phyloP scores from a whole-genome alignment of 805 yeast genomes.

The Candida ponderosae region DNA sequence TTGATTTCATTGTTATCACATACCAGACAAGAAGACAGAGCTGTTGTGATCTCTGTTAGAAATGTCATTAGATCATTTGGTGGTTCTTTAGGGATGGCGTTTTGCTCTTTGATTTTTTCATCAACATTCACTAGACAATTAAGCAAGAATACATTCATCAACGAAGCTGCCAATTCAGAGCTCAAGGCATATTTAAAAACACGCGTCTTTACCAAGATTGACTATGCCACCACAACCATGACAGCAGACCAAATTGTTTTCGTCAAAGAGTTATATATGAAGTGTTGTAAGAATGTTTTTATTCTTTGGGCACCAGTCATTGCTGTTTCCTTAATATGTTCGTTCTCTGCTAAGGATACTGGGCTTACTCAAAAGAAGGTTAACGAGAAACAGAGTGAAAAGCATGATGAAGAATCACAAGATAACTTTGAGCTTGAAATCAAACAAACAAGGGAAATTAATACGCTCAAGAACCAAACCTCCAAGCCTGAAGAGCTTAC shows the following conservation, averaged over 20 bases:
- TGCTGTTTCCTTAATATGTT: constrained; percentile 7
- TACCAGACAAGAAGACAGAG: constrained; percentile 39
- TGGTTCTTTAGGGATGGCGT: constrained; percentile 48
- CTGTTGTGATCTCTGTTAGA: constrained; percentile 47
- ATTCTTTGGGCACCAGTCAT: constrained; percentile 14
- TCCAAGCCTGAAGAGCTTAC: too few relatives aligned
- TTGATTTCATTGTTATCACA: constrained; percentile 49
- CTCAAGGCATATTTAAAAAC: constrained; percentile 6
- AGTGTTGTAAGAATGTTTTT: constrained; percentile 9
- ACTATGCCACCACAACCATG: constrained; percentile 3
- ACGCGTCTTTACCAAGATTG: constrained; percentile 13
- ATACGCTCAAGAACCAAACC: too few relatives aligned
- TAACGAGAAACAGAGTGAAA: too few relatives aligned
- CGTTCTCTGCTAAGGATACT: constrained; percentile 10
- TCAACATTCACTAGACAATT: constrained; percentile 5
- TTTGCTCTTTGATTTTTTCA: constrained; percentile 16
- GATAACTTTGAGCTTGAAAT: too few relatives aligned
- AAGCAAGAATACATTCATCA: constrained; percentile 8
- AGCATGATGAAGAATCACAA: neutral
- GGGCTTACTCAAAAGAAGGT: constrained; percentile 3
- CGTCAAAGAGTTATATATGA: constrained; percentile 11
- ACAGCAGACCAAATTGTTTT: constrained; percentile 5
- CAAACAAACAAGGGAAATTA: too few relatives aligned
- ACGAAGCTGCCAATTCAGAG: constrained; percentile 4
- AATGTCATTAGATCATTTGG: constrained; percentile 50